Conservation (phyloP, 2,329 filamentous ascomycete species). For the Huntiella moniliformis region DNA sequence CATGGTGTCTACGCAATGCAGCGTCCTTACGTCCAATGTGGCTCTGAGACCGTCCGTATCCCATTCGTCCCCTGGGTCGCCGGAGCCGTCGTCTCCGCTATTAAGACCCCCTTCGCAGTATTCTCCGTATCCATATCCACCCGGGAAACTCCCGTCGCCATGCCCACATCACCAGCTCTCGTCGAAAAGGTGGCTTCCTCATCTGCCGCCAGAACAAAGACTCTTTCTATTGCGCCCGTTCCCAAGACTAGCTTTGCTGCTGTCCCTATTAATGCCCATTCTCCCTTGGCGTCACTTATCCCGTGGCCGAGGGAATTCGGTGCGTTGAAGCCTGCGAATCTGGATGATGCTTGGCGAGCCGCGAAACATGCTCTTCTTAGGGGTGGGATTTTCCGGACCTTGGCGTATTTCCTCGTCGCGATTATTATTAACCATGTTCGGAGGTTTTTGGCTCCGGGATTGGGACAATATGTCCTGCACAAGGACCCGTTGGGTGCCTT, state of each 20-base stretch:
- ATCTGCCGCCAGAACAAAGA: constrained; percentile 3
- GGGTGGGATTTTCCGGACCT: constrained; percentile 14
- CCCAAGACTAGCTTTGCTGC: constrained; percentile 8
- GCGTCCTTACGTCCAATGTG: constrained; percentile 10
- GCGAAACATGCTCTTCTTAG: constrained; percentile 14
- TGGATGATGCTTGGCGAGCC: constrained; percentile 10
- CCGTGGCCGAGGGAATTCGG: constrained; percentile 4
- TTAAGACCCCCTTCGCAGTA: constrained; percentile 8
- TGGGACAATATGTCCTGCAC: constrained; percentile 17
- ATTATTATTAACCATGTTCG: constrained; percentile 23
- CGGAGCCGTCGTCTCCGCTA: constrained; percentile 4
- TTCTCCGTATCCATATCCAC: not conserved
- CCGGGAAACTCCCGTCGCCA: not conserved
- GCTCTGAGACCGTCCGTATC: constrained; percentile 8
- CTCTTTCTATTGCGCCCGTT: constrained; percentile 4
- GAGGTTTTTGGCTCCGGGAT: constrained; percentile 17
- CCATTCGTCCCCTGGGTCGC: constrained; percentile 10
- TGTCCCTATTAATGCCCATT: constrained; percentile 8
- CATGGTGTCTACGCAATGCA: constrained; percentile 9
- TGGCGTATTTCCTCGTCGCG: constrained; percentile 18
- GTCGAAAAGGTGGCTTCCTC: constrained; percentile 11
- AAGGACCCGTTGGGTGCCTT: constrained; percentile 19
- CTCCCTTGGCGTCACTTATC: constrained; percentile 5
- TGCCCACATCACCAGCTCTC: constrained; percentile 8
- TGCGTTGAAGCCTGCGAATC: constrained; percentile 7